A percentile compares a stretch with the other conserved stretches of the same genome.
Evolutionary conservation across 371 early-diverging fungal species (phyloP).

Genomic region (Homolaphlyctis polyrhiza): DNA sequence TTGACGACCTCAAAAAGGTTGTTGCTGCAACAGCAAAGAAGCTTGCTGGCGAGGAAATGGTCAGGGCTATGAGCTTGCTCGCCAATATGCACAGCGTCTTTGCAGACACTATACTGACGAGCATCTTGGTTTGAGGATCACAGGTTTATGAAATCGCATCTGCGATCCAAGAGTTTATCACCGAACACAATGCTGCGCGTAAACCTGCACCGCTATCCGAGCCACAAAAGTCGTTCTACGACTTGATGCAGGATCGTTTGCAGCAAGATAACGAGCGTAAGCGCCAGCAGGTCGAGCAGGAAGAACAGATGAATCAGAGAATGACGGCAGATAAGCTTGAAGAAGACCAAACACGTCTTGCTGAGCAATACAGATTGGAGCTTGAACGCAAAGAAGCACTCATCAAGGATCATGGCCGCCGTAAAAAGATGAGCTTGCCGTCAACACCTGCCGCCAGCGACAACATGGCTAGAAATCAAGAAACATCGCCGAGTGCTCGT

Average conservation of each 20-base stretch:
- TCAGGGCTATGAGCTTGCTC: background rate
- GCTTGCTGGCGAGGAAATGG: slow-evolving; percentile 17
- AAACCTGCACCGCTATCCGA: background rate
- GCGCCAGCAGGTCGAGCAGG: background rate
- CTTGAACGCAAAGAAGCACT: background rate
- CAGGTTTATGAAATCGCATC: slow-evolving; percentile 28
- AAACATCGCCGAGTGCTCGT: background rate
- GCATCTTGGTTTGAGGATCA: background rate
- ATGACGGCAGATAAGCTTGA: background rate
- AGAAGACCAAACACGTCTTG: background rate
- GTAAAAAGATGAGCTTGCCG: too few species aligned
- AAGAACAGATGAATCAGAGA: background rate
- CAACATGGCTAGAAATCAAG: too few species aligned
- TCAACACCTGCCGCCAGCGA: too few species aligned
- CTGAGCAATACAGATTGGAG: background rate
- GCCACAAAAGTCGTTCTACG: background rate
- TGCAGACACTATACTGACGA: background rate
- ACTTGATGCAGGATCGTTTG: background rate
- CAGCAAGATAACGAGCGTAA: slow-evolving; percentile 4
- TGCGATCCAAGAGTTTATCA: slow-evolving; percentile 20
- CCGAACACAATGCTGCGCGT: slow-evolving; percentile 10
- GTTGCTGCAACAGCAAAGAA: slow-evolving; percentile 10
- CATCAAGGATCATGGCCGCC: too few species aligned
- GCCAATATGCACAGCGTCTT: background rate
- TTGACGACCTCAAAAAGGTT: slow-evolving; percentile 2